Base-by-base conservation (phyloP, 305 asterid species). In the Solanum aculeatissimum region DNA sequence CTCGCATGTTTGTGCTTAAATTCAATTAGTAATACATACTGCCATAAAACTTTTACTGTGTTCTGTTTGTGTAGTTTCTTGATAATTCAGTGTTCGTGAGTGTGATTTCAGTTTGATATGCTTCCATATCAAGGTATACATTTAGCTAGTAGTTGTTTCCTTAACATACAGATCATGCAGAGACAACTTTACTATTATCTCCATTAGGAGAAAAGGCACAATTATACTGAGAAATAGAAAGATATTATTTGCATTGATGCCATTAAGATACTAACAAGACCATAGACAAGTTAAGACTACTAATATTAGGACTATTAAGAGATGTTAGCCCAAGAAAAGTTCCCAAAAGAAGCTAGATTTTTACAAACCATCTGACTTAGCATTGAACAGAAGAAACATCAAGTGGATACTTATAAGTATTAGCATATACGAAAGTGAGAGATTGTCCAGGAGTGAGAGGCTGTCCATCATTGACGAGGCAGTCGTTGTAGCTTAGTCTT, bases 391-490 rank as follows among this genome's bases (percentile, higher is more conserved):
- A 93, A 8, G 91, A 81, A 14, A 94, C 94, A 0, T 89, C 23
- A 2, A 94, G 85, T 1, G 94, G 92, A 82, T 90, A 94, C 10
- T 19, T 9, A 45, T 57, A 91, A 40, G 91, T 85, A 84, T 94
- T 89, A 14, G 98, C 98, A 79, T 94, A 94, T 83, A 81, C 83
- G 69, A 94, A 94, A 45, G 88, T 74, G 3, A 94, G 29, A 1
- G 87, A 3, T 10, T 91, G 82, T 23, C 92, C 95, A 0, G 93
- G 86, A 65, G 63, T 77, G 40, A 94, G 82, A 1, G 96, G 89
- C 32, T 80, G 55, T 1, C 98, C 97, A 35, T 90, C 87, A 12
- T 93, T 93, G 11, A 93, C 92, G 9, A 94, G 92, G 86, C 98
- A 94, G 19, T 94, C 95, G 0, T 93, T 85, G 45, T 86, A 88